Base-by-base conservation (phyloP, 2,329 filamentous ascomycete species). In the Sporothrix euskadiensis region DNA sequence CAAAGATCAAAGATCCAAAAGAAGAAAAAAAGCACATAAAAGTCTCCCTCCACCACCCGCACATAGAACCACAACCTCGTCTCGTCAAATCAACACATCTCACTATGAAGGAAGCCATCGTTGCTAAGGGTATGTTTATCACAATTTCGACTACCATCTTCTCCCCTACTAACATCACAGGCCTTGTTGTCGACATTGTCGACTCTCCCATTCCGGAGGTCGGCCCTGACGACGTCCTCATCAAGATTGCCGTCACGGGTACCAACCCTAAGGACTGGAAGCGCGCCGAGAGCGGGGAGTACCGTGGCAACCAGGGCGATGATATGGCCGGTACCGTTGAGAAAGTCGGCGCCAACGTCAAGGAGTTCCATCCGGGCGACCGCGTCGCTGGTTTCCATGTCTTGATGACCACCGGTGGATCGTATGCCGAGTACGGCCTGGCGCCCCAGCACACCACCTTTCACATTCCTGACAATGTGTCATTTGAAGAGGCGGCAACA, bases 291-390 rank as follows among this genome's bases (percentile, higher is more conserved):
- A 5, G 4, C 4, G n/a, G 0, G 14, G 66, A 66, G n/a, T 22
- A 6, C n/a, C 1, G 1, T 10, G 47, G 44, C 61, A 88, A 88
- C 80, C 78, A 81, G 22, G 87, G 87, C 71, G 87, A 88, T 73
- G 87, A 89, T 78, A 86, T 88, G 57, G 86, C 86, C 1, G 86
- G 86, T 59, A 81, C 85, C 39, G 83, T 90, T 9, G 83, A 88
- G 76, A 81, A 83, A 74, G 85, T 89, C 30, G 88, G 88, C 26
- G 78, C 81, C 56, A 82, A 85, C 52, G 88, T 90, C 1, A 84
- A 80, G 73, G 88, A 89, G 76, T 90, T 90, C 83, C 85, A 85
- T 74, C 80, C 81, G 0, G 88, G 88, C 44, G 87, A 89, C 79
- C 84, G 87, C 19, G 87, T 89, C 0, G 85, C 86, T 9, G 86